These are phyloP conservation scores for Saccharomyces eubayanus DNA, from an alignment of 805 yeast species.

Conservation along the genomic window DNA sequence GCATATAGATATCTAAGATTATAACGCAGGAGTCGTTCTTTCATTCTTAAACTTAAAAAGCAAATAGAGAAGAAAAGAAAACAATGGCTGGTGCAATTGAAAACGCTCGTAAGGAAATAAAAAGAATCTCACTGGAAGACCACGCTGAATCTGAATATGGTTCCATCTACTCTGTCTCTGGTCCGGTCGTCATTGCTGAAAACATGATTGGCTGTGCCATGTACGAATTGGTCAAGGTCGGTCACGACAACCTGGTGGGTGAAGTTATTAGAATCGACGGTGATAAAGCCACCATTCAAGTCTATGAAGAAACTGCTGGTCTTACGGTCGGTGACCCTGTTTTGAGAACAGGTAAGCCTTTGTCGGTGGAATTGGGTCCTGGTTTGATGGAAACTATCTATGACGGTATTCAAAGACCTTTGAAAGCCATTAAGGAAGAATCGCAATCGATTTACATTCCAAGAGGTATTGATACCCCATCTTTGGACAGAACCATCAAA, in stretches of 20 bases:
- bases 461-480: slow-evolving; percentile 96
- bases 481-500: slow-evolving; percentile 71
- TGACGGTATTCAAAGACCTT: slow-evolving; percentile 99
- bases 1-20: not conserved
- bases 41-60: not conserved
- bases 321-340: slow-evolving; percentile 99
- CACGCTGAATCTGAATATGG: slow-evolving; percentile 75
- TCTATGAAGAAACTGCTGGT: slow-evolving; percentile 98
- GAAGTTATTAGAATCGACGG: slow-evolving; percentile 95
- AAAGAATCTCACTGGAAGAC: slow-evolving; percentile 73
- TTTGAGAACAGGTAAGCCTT: slow-evolving; percentile 95
- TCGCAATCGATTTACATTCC: slow-evolving; percentile 95
- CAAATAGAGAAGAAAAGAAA: slow-evolving; percentile 2
- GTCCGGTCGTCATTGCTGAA: slow-evolving; percentile 96
- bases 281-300: slow-evolving; percentile 97
- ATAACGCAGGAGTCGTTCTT: not conserved
- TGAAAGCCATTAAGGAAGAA: slow-evolving; percentile 79
- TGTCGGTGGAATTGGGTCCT: slow-evolving; percentile 97
- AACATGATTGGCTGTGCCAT: slow-evolving; percentile 99
- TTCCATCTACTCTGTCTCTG: slow-evolving; percentile 87
- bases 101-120: slow-evolving; percentile 90
- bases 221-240: slow-evolving; percentile 98
- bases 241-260: slow-evolving; percentile 94
- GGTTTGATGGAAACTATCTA: slow-evolving; percentile 98
- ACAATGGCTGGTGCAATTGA: slow-evolving; percentile 91